Evolutionary conservation across 768 basidiomycete species (phyloP).

Genomic region (Suillus occidentalis): DNA sequence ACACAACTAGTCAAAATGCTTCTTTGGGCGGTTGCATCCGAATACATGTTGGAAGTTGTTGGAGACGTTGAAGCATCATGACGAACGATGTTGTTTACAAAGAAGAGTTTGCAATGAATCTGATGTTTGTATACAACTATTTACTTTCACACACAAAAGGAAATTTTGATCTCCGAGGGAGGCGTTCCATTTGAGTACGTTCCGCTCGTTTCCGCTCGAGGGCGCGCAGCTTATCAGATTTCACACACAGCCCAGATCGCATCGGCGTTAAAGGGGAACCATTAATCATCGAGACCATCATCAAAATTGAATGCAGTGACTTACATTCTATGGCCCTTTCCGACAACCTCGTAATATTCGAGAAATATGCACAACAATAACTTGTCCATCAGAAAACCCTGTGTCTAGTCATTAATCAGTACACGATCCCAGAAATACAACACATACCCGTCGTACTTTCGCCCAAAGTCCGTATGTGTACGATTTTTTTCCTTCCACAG

Average conservation of each 20-base stretch:
- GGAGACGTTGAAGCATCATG: too few species aligned
- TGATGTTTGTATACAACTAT: not conserved
- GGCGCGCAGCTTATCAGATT: not conserved
- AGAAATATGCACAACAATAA: not conserved
- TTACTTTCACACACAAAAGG: constrained; percentile 10
- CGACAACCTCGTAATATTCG: not conserved
- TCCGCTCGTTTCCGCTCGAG: too few species aligned
- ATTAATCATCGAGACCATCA: not conserved
- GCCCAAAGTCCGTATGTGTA: constrained; percentile 11
- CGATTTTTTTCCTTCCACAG: not conserved
- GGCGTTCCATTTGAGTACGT: too few species aligned
- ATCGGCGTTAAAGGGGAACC: constrained; percentile 23
- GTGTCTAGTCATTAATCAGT: too few species aligned
- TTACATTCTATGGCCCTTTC: not conserved
- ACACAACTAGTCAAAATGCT: not conserved
- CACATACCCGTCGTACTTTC: constrained; percentile 11
- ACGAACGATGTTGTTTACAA: too few species aligned
- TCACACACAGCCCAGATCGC: not conserved
- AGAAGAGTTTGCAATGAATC: too few species aligned
- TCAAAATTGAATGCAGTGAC: too few species aligned
- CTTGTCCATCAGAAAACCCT: not conserved
- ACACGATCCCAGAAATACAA: not conserved
- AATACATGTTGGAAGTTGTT: too few species aligned
- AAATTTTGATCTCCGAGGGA: not conserved
- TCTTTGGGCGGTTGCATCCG: not conserved